Evolutionary conservation across 2,329 filamentous ascomycete genomes (phyloP).

Genomic region (Beauveria brongniartii): DNA sequence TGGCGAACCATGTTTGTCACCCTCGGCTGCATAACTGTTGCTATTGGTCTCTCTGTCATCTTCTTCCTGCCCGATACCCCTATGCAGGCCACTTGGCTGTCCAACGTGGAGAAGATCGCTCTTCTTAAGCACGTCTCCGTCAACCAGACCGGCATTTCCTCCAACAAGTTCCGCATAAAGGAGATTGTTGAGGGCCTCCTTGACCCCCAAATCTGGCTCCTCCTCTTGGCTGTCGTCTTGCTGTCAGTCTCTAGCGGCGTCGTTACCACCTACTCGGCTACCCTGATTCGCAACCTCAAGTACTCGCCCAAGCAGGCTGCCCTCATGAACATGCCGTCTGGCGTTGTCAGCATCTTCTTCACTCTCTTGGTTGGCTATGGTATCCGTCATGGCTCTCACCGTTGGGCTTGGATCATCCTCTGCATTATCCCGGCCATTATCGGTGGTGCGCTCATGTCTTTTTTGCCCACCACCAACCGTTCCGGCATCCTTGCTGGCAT

Average conservation of each 20-base stretch:
- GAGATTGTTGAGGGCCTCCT: slow-evolving; percentile 44
- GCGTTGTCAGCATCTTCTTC: slow-evolving; percentile 43
- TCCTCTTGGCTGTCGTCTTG: slow-evolving; percentile 40
- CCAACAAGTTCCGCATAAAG: slow-evolving; percentile 42
- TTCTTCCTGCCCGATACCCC: slow-evolving; percentile 33
- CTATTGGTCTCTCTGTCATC: slow-evolving; percentile 25
- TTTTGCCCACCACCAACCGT: slow-evolving; percentile 36
- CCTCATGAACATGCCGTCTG: slow-evolving; percentile 47
- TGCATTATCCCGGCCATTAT: slow-evolving; percentile 42
- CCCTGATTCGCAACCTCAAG: slow-evolving; percentile 40
- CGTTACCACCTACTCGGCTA: slow-evolving; percentile 46
- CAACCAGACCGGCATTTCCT: slow-evolving; percentile 51
- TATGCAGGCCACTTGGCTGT: slow-evolving; percentile 38
- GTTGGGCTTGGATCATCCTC: slow-evolving; percentile 41
- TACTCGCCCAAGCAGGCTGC: slow-evolving; percentile 37
- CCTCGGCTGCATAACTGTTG: slow-evolving; percentile 44
- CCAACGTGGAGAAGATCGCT: slow-evolving; percentile 39
- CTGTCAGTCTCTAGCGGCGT: slow-evolving; percentile 45
- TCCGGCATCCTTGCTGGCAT: slow-evolving; percentile 40
- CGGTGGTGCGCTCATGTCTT: slow-evolving; percentile 45
- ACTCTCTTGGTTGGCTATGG: slow-evolving; percentile 40
- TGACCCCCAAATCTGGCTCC: slow-evolving; percentile 44
- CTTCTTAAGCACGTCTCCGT: slow-evolving; percentile 45
- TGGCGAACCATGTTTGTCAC: slow-evolving; percentile 66
- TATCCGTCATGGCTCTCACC: slow-evolving; percentile 37